A percentile compares a stretch with the other conserved stretches of the same genome.
Evolutionary conservation across 495 filamentous ascomycete species (phyloP).

Genomic region (Penicillium cosmopolitanum): DNA sequence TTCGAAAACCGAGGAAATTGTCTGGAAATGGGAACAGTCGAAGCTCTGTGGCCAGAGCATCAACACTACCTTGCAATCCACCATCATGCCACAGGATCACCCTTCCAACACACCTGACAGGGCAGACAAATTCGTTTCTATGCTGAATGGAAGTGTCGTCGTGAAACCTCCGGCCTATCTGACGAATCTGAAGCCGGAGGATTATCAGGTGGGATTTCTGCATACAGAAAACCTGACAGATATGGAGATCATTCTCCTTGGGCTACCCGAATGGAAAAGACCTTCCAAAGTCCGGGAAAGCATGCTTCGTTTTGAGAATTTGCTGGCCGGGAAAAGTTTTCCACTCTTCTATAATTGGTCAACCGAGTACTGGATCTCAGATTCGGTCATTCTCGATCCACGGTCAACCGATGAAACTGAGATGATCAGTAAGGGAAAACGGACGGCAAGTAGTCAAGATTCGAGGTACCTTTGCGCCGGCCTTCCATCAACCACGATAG

Average conservation of each 20-base stretch:
- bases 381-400: constrained; percentile 12
- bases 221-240: no score
- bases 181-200: no score
- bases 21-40: constrained; percentile 19
- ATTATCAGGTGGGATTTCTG: no score
- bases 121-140: no score
- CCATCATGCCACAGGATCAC: no score
- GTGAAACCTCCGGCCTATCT: no score
- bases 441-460: constrained; percentile 4
- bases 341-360: constrained; percentile 8
- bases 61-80: constrained; percentile 9
- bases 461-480: constrained; percentile 11
- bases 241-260: no score
- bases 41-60: constrained; percentile 19
- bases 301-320: constrained; percentile 9
- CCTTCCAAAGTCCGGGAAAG: no score
- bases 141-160: no score
- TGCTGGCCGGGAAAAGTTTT: not conserved
- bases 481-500: constrained; percentile 8
- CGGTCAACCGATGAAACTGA: constrained; percentile 9
- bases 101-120: no score
- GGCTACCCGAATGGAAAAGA: no score
- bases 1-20: constrained; percentile 19
- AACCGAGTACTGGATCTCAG: constrained; percentile 14
- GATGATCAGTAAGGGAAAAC: constrained; percentile 2